These are phyloP conservation scores for Pleurotus tuber-regium DNA, from an alignment of 768 basidiomycete species.

Conservation along the genomic window DNA sequence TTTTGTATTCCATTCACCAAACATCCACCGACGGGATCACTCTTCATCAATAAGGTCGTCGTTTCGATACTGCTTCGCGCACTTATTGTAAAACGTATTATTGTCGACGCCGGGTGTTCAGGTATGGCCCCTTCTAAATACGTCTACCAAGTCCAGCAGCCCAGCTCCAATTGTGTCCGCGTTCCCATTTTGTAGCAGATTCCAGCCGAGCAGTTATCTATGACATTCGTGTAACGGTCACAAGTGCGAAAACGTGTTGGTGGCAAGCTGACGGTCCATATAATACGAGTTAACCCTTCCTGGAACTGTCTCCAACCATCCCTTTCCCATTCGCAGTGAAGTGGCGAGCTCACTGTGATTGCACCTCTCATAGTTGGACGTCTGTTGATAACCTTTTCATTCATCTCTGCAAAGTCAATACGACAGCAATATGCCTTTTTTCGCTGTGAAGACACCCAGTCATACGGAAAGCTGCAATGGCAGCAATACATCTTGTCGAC, in stretches of 20 bases:
- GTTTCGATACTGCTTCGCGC: too few relatives aligned
- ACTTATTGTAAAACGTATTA: too few relatives aligned
- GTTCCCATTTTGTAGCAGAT: neutral
- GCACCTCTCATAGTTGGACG: too few relatives aligned
- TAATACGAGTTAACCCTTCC: neutral
- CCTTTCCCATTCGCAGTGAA: neutral
- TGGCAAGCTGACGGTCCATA: too few relatives aligned
- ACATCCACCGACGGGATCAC: too few relatives aligned
- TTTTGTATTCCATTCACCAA: too few relatives aligned
- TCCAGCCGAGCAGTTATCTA: slow-evolving; percentile 6
- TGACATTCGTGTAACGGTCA: slow-evolving; percentile 5
- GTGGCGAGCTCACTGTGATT: neutral
- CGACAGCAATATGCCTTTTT: slow-evolving; percentile 2
- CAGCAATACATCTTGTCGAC: neutral
- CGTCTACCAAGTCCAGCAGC: neutral
- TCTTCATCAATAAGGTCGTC: too few relatives aligned
- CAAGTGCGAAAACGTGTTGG: slow-evolving; percentile 7
- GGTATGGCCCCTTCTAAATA: too few relatives aligned
- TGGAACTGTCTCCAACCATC: neutral
- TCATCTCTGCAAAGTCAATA: neutral
- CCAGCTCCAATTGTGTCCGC: neutral
- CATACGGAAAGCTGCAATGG: too few relatives aligned
- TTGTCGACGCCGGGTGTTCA: neutral
- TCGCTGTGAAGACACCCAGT: neutral
- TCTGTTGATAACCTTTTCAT: neutral